Evolutionary conservation across 441 rosid species (phyloP).

Genomic region (Iberis amara): DNA sequence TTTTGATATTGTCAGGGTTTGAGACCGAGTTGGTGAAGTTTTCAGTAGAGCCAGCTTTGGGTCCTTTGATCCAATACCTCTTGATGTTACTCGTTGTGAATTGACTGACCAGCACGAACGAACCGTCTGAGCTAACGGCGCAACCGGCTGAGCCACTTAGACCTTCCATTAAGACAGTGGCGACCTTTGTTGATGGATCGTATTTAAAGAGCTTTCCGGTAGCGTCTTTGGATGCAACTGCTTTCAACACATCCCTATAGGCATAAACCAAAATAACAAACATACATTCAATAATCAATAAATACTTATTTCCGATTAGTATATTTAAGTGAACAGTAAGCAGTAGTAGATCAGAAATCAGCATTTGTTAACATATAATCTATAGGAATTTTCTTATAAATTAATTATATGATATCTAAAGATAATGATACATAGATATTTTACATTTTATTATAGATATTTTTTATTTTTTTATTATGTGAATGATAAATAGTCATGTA

Average conservation of each 20-base stretch:
- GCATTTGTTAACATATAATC: too few species aligned
- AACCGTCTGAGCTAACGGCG: conserved; percentile 32
- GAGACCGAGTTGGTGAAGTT: conserved; percentile 27
- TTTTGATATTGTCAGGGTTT: conserved; percentile 30
- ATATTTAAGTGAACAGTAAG: too few species aligned
- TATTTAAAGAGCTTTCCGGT: conserved; percentile 29
- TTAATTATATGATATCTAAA: too few species aligned
- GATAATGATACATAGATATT: too few species aligned
- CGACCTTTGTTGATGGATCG: conserved; percentile 25
- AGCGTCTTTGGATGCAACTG: conserved; percentile 27
- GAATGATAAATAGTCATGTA: too few species aligned
- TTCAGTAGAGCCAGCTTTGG: conserved; percentile 28
- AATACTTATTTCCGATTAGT: neutral
- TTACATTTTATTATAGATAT: too few species aligned
- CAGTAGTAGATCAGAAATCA: too few species aligned
- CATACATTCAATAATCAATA: neutral
- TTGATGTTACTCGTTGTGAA: conserved; percentile 14
- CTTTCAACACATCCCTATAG: conserved; percentile 22
- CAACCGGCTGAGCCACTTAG: conserved; percentile 31
- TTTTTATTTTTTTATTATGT: too few species aligned
- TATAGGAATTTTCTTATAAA: too few species aligned
- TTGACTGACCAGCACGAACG: conserved; percentile 31
- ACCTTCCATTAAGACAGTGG: conserved; percentile 25
- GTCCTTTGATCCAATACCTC: conserved; percentile 30
- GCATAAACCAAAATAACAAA: neutral